A percentile compares a stretch with the other conserved stretches of the same genome.
Evolutionary conservation across 2,329 filamentous ascomycete species (phyloP).

Genomic region (Aspergillus sp.): DNA sequence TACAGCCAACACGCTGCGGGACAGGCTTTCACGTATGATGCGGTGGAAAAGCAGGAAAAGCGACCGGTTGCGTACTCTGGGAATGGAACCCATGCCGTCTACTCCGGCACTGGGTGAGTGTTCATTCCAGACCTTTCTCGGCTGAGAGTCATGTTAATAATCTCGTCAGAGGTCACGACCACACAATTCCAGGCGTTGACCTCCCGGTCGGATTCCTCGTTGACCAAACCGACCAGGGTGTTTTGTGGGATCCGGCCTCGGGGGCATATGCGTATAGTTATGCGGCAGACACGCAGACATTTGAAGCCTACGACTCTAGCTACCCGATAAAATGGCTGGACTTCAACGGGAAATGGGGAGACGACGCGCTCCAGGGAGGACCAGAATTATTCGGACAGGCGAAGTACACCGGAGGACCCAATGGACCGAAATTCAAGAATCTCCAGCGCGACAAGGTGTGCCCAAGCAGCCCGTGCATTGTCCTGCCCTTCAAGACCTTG

Average conservation of each 20-base stretch:
- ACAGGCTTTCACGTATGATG: slow-evolving; percentile 61
- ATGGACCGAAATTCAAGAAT: slow-evolving; percentile 61
- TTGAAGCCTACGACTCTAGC: slow-evolving; percentile 48
- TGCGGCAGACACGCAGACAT: slow-evolving; percentile 41
- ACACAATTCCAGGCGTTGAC: slow-evolving; percentile 62
- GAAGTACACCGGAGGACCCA: slow-evolving; percentile 60
- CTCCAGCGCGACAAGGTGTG: slow-evolving; percentile 58
- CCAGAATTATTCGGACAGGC: slow-evolving; percentile 54
- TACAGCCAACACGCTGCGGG: slow-evolving; percentile 64
- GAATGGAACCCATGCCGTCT: slow-evolving; percentile 65
- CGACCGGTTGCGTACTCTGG: slow-evolving; percentile 60
- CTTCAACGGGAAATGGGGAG: slow-evolving; percentile 63
- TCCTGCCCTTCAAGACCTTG: slow-evolving; percentile 39
- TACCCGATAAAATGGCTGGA: slow-evolving; percentile 57
- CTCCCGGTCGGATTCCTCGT: slow-evolving; percentile 54
- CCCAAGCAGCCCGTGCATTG: slow-evolving; percentile 50
- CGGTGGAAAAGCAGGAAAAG: slow-evolving; percentile 53
- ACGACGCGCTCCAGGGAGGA: slow-evolving; percentile 56
- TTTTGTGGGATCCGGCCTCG: slow-evolving; percentile 60
- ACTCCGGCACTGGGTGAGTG: slow-evolving; percentile 53
- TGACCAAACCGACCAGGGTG: slow-evolving; percentile 56
- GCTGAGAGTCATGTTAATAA: not conserved
- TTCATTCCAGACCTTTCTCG: not conserved
- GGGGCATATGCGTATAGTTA: slow-evolving; percentile 59
- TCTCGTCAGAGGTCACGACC: slow-evolving; percentile 55